A percentile compares a stretch with the other conserved stretches of the same genome.
Conservation (phyloP, 2,329 filamentous ascomycete genomes). For the Paecilomyces sp. region DNA sequence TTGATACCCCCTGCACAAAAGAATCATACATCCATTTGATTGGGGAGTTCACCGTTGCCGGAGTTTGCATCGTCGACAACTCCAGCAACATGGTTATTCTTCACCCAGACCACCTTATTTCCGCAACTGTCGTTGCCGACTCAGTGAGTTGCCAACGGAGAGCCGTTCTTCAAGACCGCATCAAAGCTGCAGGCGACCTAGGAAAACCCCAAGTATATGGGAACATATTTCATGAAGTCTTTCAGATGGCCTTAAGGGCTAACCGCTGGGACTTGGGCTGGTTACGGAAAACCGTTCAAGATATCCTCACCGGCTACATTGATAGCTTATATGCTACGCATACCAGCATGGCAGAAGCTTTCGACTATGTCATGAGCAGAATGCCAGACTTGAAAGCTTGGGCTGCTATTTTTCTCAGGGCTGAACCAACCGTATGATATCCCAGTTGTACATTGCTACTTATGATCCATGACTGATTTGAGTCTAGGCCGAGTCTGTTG, state of each 20-base stretch:
- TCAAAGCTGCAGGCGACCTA: conserved; percentile 80
- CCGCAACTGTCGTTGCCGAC: conserved; percentile 91
- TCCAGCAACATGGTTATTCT: conserved; percentile 79
- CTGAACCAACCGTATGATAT: conserved; percentile 56
- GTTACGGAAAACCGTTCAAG: conserved; percentile 59
- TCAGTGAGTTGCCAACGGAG: conserved; percentile 87
- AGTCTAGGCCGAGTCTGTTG: conserved; percentile 58
- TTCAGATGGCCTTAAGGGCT: conserved; percentile 77
- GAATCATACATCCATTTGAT: conserved; percentile 82
- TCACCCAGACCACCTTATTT: conserved; percentile 92
- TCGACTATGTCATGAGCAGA: conserved; percentile 74
- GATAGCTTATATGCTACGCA: conserved; percentile 87
- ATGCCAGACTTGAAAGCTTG: conserved; percentile 74
- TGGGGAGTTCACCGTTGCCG: conserved; percentile 62
- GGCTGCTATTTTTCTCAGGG: conserved; percentile 73
- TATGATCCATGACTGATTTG: conserved; percentile 18
- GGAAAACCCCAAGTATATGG: conserved; percentile 82
- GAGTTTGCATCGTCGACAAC: conserved; percentile 78
- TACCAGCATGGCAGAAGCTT: conserved; percentile 63
- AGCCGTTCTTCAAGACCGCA: conserved; percentile 86
- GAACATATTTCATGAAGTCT: conserved; percentile 88
- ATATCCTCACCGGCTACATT: conserved; percentile 66
- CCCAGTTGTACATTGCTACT: neutral
- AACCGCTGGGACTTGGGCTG: conserved; percentile 73
- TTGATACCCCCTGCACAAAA: conserved; percentile 66